phyloP scores from a whole-genome alignment of 1,284 basidiomycete species.

The Sanghuangporus sanghuang region DNA sequence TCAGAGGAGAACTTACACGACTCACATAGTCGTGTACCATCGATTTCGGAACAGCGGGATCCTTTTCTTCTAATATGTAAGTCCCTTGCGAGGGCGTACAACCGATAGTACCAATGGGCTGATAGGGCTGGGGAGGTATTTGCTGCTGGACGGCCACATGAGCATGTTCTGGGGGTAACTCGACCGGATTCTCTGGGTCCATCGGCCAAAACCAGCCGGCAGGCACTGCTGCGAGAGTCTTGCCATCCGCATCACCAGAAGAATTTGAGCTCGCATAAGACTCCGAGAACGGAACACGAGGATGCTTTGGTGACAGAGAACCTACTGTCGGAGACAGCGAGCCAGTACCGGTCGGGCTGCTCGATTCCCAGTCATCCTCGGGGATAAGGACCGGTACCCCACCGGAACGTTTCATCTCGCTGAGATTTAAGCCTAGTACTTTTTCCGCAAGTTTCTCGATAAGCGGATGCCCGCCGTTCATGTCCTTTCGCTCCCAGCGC shows the following conservation, averaged over 20 bases:
- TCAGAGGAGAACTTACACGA: conserved; percentile 25
- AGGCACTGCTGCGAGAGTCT: conserved; percentile 53
- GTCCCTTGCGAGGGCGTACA: conserved; percentile 50
- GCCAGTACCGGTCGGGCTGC: conserved; percentile 27
- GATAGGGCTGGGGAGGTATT: conserved; percentile 26
- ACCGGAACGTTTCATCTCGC: conserved; percentile 50
- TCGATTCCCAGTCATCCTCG: conserved; percentile 67
- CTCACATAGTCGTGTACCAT: conserved; percentile 36
- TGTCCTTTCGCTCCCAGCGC: conserved; percentile 80
- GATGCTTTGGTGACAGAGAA: conserved; percentile 16
- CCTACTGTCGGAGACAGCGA: conserved; percentile 23
- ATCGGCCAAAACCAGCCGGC: conserved; percentile 68
- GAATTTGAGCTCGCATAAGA: not conserved
- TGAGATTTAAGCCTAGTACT: conserved; percentile 64
- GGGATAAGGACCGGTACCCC: conserved; percentile 52
- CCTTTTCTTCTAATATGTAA: conserved; percentile 64
- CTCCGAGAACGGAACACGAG: conserved; percentile 4
- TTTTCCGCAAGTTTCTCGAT: conserved; percentile 74
- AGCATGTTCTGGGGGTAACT: conserved; percentile 20
- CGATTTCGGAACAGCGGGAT: conserved; percentile 31
- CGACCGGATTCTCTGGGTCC: conserved; percentile 50
- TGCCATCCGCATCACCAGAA: conserved; percentile 19
- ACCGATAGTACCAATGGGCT: conserved; percentile 43
- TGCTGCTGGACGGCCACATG: conserved; percentile 21
- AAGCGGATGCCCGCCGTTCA: conserved; percentile 71